phyloP scores from a whole-genome alignment of 192 early-diverging fungal species.

The Gamsiella multidivaricata region DNA sequence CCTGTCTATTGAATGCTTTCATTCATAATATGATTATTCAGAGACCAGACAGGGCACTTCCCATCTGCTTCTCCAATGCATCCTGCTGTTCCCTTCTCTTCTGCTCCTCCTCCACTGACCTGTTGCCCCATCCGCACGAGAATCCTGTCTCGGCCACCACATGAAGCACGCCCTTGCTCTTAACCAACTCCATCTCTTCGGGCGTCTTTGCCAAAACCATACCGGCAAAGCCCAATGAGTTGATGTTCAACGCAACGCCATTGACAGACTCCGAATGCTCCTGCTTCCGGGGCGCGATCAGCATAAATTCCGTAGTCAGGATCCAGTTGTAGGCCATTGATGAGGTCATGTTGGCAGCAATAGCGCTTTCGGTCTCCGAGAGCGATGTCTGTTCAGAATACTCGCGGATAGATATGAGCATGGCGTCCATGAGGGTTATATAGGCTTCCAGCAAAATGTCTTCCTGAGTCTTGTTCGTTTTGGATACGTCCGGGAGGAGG shows the following conservation, averaged over 20 bases:
- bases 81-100: slow-evolving; percentile 12
- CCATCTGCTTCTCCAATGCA: slow-evolving; percentile 27
- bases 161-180: slow-evolving; percentile 30
- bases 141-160: slow-evolving; percentile 49
- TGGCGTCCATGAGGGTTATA: slow-evolving; percentile 59
- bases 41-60: slow-evolving; percentile 11
- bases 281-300: slow-evolving; percentile 61
- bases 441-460: slow-evolving; percentile 61
- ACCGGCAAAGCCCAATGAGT: slow-evolving; percentile 67
- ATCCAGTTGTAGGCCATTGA: slow-evolving; percentile 64
- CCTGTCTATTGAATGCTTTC: not conserved
- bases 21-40: slow-evolving; percentile 5
- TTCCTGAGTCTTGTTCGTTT: slow-evolving; percentile 32
- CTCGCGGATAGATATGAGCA: slow-evolving; percentile 60
- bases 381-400: slow-evolving; percentile 30
- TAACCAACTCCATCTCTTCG: slow-evolving; percentile 54
- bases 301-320: slow-evolving; percentile 63
- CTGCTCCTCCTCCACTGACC: slow-evolving; percentile 13
- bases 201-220: slow-evolving; percentile 55
- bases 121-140: not conserved
- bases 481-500: slow-evolving; percentile 35
- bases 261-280: slow-evolving; percentile 25
- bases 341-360: slow-evolving; percentile 4
- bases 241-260: slow-evolving; percentile 46
- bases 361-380: slow-evolving; percentile 12